phyloP scores from a whole-genome alignment of 345 rosid genomes.

The Heritiera littoralis region DNA sequence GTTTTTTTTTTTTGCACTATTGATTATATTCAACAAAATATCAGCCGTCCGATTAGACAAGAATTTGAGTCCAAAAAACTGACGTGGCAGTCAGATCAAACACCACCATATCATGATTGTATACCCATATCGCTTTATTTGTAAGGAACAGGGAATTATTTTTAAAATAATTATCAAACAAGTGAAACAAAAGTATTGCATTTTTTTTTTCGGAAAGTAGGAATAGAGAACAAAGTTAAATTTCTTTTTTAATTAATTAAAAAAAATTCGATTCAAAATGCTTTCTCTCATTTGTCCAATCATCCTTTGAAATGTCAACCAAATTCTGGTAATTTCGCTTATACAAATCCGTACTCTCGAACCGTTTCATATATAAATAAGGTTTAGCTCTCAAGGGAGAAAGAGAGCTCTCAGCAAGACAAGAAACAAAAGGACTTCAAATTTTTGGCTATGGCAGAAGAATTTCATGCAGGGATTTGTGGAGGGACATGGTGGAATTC shows the following conservation, averaged over 20 bases:
- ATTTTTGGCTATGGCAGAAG: constrained; percentile 59
- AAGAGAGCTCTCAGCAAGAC: background rate
- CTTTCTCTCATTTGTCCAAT: constrained; percentile 42
- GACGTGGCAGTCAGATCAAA: constrained; percentile 35
- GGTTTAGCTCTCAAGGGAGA: background rate
- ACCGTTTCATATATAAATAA: constrained; percentile 43
- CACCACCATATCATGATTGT: constrained; percentile 31
- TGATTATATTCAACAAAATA: constrained; percentile 10
- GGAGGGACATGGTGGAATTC: constrained; percentile 71
- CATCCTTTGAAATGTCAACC: constrained; percentile 54
- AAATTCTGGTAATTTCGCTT: constrained; percentile 40
- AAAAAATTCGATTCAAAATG: constrained; percentile 44
- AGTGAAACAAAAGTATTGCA: background rate
- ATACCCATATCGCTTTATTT: constrained; percentile 32
- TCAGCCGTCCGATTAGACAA: constrained; percentile 29
- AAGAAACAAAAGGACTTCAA: background rate
- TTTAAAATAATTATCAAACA: background rate
- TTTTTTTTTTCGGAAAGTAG: background rate
- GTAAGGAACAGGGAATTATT: constrained; percentile 18
- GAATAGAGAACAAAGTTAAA: constrained; percentile 15
- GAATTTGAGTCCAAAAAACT: constrained; percentile 6
- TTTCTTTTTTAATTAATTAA: background rate
- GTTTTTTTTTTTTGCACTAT: background rate
- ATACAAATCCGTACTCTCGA: constrained; percentile 23
- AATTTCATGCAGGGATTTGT: constrained; percentile 57